Evolutionary conservation across 768 basidiomycete species (phyloP).

Genomic region (Termitomyces sp.): DNA sequence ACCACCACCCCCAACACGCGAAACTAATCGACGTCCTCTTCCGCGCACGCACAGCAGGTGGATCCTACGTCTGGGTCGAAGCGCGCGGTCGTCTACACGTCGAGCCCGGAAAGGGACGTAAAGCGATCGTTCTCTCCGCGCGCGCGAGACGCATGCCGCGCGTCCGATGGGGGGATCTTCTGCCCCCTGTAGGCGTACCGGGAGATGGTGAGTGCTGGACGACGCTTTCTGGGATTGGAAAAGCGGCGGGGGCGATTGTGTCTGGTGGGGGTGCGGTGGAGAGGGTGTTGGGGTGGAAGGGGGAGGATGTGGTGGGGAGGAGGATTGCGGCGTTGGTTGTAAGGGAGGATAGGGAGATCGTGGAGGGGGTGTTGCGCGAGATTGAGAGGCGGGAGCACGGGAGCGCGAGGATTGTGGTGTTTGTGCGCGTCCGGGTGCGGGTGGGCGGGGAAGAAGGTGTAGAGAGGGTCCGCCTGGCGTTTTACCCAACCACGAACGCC

Average conservation of each 20-base stretch:
- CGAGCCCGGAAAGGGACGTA: constrained; percentile 91
- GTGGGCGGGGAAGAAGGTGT: constrained; percentile 21
- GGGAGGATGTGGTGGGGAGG: constrained; percentile 50
- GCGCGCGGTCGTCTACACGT: constrained; percentile 84
- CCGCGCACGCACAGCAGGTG: constrained; percentile 67
- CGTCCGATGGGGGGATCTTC: constrained; percentile 58
- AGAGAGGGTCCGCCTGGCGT: constrained; percentile 18
- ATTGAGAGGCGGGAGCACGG: constrained; percentile 16
- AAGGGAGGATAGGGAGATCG: constrained; percentile 30
- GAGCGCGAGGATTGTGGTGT: constrained; percentile 9
- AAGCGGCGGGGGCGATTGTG: constrained; percentile 41
- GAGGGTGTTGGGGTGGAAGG: constrained; percentile 65
- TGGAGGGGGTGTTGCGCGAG: constrained; percentile 21
- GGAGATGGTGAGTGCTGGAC: constrained; percentile 48
- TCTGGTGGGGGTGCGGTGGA: constrained; percentile 44
- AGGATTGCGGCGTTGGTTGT: neutral
- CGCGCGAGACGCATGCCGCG: constrained; percentile 65
- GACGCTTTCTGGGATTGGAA: constrained; percentile 26
- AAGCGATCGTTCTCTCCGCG: constrained; percentile 90
- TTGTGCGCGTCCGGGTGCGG: constrained; percentile 14
- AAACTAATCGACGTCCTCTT: constrained; percentile 77
- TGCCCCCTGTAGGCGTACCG: constrained; percentile 18
- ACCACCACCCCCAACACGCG: constrained; percentile 31
- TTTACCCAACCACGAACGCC: constrained; percentile 23
- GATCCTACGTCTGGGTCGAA: constrained; percentile 83